Conservation (phyloP, 331 rosid genomes). For the Acacia pycnantha region DNA sequence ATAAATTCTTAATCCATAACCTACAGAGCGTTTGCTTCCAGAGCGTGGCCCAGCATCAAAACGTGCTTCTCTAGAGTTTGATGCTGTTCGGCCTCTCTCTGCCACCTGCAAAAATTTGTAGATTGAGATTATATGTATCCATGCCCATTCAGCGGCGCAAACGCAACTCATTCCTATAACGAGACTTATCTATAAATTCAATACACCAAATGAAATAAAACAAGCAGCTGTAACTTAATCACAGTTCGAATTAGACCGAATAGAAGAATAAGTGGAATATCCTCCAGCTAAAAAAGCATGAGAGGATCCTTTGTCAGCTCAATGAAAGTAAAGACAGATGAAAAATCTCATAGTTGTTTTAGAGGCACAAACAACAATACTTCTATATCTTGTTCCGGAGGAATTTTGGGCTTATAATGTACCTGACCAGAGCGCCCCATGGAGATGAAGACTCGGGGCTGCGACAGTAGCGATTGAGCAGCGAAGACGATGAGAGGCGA, state of each 20-base stretch:
- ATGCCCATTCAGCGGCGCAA: background rate
- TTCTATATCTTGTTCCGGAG: background rate
- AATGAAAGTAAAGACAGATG: background rate
- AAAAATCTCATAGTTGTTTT: background rate
- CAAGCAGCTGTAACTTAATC: background rate
- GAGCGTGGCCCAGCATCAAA: constrained; percentile 24
- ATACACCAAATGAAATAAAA: background rate
- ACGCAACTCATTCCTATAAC: background rate
- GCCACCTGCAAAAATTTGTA: constrained; percentile 43
- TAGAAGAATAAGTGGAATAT: background rate
- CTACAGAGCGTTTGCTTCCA: constrained; percentile 41
- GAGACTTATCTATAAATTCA: background rate
- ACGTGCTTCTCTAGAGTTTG: constrained; percentile 23
- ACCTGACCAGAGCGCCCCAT: constrained; percentile 70
- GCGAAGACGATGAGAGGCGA: background rate
- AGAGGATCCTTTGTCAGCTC: background rate
- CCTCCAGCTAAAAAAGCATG: background rate
- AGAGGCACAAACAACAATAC: background rate
- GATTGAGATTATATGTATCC: background rate
- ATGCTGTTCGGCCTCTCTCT: constrained; percentile 44
- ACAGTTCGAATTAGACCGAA: background rate
- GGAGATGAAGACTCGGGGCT: constrained; percentile 60
- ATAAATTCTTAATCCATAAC: constrained; percentile 35
- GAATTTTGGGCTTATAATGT: background rate
- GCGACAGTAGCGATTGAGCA: constrained; percentile 39